Base-by-base conservation (phyloP, 257 asterid species). In the Datura wrightii region DNA sequence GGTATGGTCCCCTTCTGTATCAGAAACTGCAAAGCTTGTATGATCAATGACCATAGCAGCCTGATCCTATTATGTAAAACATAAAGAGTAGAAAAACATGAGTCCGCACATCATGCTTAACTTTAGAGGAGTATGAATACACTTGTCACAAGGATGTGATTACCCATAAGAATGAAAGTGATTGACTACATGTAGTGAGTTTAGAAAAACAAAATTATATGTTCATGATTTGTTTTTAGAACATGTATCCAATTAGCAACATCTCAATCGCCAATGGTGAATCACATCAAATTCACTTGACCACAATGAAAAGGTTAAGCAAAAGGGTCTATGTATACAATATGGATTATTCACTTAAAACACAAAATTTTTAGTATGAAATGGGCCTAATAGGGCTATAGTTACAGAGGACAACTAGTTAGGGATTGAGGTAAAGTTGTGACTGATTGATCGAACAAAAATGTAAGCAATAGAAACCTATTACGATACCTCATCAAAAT, bases 31-130 rank as follows among this genome's bases (percentile, higher is more conserved):
- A 88, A 87, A 93, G 87, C 92, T 88, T 71, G 88, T 88, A 85
- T 94, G 98, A 86, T 94, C 98, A 54, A 93, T 86, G 50, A 94
- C 95, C 90, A 93, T 62, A 10, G 94, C 91, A 74, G 93, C 87
- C 48, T 93, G 90, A 82, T 92, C 98, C 98, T 94, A 87, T 84
- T 3, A 63, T 48, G 4, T 65, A 34, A 16, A 63, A 69, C 52
- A 79, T 15, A 74, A n/a, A 5, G 84, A 50, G 76, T 15, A 62
- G 18, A 62, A 65, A 58, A 58, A 59, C 66, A 8, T 46, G 39
- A 48, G 67, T 13, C 79, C 52, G 59, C 69, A 84, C 2, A 31
- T 7, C 79, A 67, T 13, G 58, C 37, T 69, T 65, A 36, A 14
- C 62, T 67, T 19, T 7, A 53, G 62, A 78, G 46, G 24, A 78